Evolutionary conservation across 2,329 filamentous ascomycete genomes (phyloP).

Genomic region (Colletotrichum endophyticum): DNA sequence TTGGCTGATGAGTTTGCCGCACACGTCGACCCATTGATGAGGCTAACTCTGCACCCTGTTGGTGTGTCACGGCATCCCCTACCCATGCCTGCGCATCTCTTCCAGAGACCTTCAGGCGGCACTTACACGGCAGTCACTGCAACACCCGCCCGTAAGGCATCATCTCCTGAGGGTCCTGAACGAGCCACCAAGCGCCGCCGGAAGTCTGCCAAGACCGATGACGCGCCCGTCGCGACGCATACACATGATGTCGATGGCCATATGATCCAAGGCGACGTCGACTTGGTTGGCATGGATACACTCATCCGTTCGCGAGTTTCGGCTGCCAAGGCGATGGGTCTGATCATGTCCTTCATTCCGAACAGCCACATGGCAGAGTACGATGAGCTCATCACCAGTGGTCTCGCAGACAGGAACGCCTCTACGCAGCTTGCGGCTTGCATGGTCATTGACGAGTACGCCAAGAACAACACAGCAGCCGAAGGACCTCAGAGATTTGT

Average conservation of each 20-base stretch:
- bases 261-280: constrained; percentile 96
- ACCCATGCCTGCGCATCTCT: constrained; percentile 87
- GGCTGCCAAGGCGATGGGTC: constrained; percentile 84
- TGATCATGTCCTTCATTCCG: constrained; percentile 82
- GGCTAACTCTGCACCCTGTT: constrained; percentile 86
- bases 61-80: constrained; percentile 90
- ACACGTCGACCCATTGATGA: constrained; percentile 82
- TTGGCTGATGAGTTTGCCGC: constrained; percentile 75
- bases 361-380: constrained; percentile 64
- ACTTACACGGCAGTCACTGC: constrained; percentile 67
- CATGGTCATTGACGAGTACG: constrained; percentile 88
- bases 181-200: constrained; percentile 77
- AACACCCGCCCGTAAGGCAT: constrained; percentile 51
- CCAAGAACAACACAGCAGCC: constrained; percentile 57
- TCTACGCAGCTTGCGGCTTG: constrained; percentile 86
- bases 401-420: constrained; percentile 75
- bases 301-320: constrained; percentile 90
- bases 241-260: constrained; percentile 96
- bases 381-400: constrained; percentile 67
- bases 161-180: constrained; percentile 60
- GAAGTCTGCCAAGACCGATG: constrained; percentile 84
- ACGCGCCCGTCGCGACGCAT: constrained; percentile 64
- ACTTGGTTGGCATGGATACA: constrained; percentile 87
- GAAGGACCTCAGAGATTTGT: constrained; percentile 63
- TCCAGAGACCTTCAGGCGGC: constrained; percentile 91